phyloP scores from a whole-genome alignment of 2,329 filamentous ascomycete species.

The Cryphonectria radicalis region DNA sequence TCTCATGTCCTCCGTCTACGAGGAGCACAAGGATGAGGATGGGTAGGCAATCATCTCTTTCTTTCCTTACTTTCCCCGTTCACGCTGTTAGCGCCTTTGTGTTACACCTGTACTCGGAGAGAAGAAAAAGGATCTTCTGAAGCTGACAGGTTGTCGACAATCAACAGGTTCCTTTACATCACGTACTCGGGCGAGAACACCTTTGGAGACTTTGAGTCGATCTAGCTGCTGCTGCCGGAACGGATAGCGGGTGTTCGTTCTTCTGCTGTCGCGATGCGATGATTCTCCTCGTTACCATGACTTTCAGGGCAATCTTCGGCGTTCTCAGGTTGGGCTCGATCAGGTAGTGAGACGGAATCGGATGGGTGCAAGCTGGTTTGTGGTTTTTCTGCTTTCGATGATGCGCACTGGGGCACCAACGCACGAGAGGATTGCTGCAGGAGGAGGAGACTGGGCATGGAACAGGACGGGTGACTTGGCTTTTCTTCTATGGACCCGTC shows the following conservation, averaged over 20 bases:
- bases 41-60: constrained; percentile 51
- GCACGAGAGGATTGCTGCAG: constrained; percentile 1
- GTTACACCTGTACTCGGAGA: not conserved
- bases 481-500: not conserved
- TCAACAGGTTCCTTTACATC: constrained; percentile 90
- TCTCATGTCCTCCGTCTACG: constrained; percentile 99
- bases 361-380: constrained; percentile 21
- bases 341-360: constrained; percentile 16
- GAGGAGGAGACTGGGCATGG: constrained; percentile 11
- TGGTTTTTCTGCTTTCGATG: constrained; percentile 15
- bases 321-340: constrained; percentile 28
- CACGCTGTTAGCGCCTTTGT: not conserved
- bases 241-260: constrained; percentile 5
- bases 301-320: constrained; percentile 27
- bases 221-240: constrained; percentile 10
- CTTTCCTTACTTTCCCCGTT: not conserved
- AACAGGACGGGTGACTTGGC: not conserved
- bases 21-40: constrained; percentile 92
- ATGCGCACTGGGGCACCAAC: not conserved
- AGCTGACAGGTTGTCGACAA: constrained; percentile 19
- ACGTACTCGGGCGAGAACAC: constrained; percentile 99
- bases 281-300: constrained; percentile 28
- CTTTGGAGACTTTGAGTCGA: constrained; percentile 67
- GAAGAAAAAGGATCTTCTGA: not conserved
- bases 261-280: constrained; percentile 20